phyloP scores from a whole-genome alignment of 768 basidiomycete species.

The Podaxis rugospora region DNA sequence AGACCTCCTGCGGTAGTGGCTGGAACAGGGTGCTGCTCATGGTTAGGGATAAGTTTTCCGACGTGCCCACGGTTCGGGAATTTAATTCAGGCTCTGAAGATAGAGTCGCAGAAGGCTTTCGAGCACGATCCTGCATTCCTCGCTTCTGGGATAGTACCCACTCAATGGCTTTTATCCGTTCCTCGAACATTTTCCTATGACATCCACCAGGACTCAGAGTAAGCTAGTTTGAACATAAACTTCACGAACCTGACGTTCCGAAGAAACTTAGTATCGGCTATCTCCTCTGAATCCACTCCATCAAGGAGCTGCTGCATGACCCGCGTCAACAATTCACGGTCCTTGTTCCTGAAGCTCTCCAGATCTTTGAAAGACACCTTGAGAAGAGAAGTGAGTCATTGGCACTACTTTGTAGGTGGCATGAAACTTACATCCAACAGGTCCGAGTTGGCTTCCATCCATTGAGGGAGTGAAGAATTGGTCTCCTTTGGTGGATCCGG shows the following conservation, averaged over 20 bases:
- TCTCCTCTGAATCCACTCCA: neutral
- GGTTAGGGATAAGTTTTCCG: neutral
- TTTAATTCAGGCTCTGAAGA: neutral
- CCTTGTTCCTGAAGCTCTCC: neutral
- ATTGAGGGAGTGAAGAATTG: neutral
- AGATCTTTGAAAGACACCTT: neutral
- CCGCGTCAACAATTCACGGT: neutral
- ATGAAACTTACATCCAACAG: neutral
- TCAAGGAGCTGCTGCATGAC: constrained; percentile 8
- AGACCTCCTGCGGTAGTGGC: neutral
- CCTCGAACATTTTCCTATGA: constrained; percentile 5
- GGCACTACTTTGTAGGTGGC: neutral
- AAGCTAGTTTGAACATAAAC: neutral
- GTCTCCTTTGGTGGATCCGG: neutral
- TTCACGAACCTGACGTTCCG: neutral
- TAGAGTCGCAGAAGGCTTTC: neutral
- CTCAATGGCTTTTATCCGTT: constrained; percentile 7
- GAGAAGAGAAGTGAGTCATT: neutral
- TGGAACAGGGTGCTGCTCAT: no score
- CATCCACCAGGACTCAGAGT: neutral
- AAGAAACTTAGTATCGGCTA: constrained; percentile 3
- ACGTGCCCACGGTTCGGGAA: neutral
- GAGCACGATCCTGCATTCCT: neutral
- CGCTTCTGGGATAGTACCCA: neutral
- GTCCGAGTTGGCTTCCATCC: constrained; percentile 3